A percentile compares a stretch with the other conserved stretches of the same genome.
Conservation (phyloP, 2,329 filamentous ascomycete species). For the Nannizziopsis arthrosporioides region DNA sequence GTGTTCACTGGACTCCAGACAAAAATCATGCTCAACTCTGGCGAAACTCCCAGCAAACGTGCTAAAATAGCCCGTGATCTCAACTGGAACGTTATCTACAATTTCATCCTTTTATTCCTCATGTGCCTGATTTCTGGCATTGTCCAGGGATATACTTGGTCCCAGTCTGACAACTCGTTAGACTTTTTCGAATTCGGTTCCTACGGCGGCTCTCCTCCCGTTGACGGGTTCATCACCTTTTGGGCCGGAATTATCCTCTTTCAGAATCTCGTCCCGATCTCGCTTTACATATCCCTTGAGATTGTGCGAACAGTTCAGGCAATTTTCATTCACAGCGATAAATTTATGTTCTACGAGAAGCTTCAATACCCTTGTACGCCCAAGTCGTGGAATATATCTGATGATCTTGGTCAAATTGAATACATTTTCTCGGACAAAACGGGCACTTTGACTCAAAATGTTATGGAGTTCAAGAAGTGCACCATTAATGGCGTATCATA, state of each 20-base stretch:
- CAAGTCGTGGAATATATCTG: slow-evolving; percentile 98
- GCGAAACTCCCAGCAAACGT: slow-evolving; percentile 87
- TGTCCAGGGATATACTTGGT: slow-evolving; percentile 74
- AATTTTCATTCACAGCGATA: slow-evolving; percentile 93
- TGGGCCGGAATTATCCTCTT: slow-evolving; percentile 91
- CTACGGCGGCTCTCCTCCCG: slow-evolving; percentile 58
- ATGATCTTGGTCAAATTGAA: slow-evolving; percentile 94
- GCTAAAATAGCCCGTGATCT: slow-evolving; percentile 82
- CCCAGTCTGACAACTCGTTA: slow-evolving; percentile 59
- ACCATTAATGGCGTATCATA: slow-evolving; percentile 94
- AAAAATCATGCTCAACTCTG: slow-evolving; percentile 98
- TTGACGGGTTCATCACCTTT: slow-evolving; percentile 92
- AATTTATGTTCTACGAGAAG: slow-evolving; percentile 91
- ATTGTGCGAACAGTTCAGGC: slow-evolving; percentile 88
- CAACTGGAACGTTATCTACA: slow-evolving; percentile 96
- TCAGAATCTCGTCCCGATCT: slow-evolving; percentile 97
- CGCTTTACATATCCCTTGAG: slow-evolving; percentile 92
- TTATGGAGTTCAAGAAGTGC: slow-evolving; percentile 99
- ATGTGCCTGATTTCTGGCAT: slow-evolving; percentile 84
- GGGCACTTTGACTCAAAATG: slow-evolving; percentile 78
- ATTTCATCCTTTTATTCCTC: slow-evolving; percentile 76
- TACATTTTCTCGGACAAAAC: slow-evolving; percentile 98
- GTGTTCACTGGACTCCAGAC: slow-evolving; percentile 92
- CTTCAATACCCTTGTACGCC: slow-evolving; percentile 92
- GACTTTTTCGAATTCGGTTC: slow-evolving; percentile 77